phyloP scores from a whole-genome alignment of 371 early-diverging fungal species.

The Saksenaea vasiformis region DNA sequence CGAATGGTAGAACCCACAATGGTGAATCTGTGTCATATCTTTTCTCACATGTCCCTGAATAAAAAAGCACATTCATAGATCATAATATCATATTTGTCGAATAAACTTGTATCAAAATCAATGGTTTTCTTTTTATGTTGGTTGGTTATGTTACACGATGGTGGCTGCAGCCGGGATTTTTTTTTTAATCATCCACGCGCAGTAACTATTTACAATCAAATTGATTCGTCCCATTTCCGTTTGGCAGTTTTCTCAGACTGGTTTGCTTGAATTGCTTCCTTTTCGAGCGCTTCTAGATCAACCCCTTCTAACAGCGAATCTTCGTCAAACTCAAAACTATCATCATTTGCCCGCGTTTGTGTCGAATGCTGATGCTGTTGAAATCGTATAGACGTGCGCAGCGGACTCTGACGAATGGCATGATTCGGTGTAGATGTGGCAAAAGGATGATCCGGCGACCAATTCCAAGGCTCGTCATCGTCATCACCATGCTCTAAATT shows the following conservation, averaged over 20 bases:
- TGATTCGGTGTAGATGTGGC: slow-evolving; percentile 24
- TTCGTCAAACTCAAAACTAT: slow-evolving; percentile 25
- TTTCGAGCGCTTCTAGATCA: neutral
- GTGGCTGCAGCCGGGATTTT: neutral
- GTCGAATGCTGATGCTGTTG: neutral
- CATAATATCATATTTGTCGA: slow-evolving; percentile 4
- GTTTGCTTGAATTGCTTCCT: neutral
- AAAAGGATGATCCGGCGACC: slow-evolving; percentile 23
- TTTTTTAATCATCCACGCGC: neutral
- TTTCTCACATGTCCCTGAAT: slow-evolving; percentile 66
- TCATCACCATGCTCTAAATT: slow-evolving; percentile 5
- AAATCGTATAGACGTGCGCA: neutral
- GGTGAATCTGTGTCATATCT: slow-evolving; percentile 94
- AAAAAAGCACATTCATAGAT: slow-evolving; percentile 12
- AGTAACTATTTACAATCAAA: neutral
- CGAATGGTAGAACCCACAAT: slow-evolving; percentile 78
- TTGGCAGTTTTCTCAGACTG: neutral
- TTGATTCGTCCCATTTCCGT: neutral
- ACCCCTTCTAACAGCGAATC: slow-evolving; percentile 13
- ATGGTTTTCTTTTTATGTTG: neutral
- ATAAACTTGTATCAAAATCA: slow-evolving; percentile 2
- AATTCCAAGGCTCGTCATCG: slow-evolving; percentile 14
- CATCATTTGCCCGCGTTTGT: slow-evolving; percentile 1
- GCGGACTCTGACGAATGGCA: neutral
- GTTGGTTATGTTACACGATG: neutral